Conservation (phyloP, 2,329 filamentous ascomycete species). For the Sphaceloma murrayae region DNA sequence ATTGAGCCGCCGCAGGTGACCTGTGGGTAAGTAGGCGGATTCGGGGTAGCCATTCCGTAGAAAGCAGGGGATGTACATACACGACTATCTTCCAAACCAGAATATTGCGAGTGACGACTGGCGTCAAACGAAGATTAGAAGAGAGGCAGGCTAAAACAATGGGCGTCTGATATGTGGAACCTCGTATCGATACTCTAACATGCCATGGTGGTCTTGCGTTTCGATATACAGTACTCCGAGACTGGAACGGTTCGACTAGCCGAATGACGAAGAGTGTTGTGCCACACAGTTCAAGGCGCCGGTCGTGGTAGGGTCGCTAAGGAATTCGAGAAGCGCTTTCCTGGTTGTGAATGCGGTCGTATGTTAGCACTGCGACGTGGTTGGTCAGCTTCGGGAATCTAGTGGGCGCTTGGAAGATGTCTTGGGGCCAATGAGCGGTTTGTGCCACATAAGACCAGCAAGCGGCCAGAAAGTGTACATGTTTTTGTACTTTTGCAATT, state of each 20-base stretch:
- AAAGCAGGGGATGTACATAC: conserved; percentile 5
- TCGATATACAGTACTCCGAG: not conserved
- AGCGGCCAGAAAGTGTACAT: not conserved
- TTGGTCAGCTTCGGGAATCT: conserved; percentile 13
- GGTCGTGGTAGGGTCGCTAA: not conserved
- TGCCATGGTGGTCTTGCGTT: conserved; percentile 11
- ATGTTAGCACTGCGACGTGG: not conserved
- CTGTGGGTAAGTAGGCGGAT: too few species aligned
- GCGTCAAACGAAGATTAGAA: conserved; percentile 1
- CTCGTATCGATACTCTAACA: not conserved
- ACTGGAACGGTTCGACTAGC: not conserved
- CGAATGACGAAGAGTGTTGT: not conserved
- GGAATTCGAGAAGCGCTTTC: not conserved
- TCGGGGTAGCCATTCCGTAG: too few species aligned
- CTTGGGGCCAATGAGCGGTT: conserved; percentile 4
- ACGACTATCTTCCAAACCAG: too few species aligned
- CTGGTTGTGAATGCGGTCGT: not conserved
- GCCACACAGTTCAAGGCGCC: not conserved
- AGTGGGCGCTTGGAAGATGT: conserved; percentile 12
- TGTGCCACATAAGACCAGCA: not conserved
- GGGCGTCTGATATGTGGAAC: not conserved
- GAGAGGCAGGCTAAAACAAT: conserved; percentile 1
- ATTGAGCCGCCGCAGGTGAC: not conserved
- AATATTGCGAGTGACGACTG: too few species aligned
- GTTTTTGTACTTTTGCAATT: not conserved